phyloP scores from a whole-genome alignment of 2,329 filamentous ascomycete genomes.

The Taxawa tesnikishii region DNA sequence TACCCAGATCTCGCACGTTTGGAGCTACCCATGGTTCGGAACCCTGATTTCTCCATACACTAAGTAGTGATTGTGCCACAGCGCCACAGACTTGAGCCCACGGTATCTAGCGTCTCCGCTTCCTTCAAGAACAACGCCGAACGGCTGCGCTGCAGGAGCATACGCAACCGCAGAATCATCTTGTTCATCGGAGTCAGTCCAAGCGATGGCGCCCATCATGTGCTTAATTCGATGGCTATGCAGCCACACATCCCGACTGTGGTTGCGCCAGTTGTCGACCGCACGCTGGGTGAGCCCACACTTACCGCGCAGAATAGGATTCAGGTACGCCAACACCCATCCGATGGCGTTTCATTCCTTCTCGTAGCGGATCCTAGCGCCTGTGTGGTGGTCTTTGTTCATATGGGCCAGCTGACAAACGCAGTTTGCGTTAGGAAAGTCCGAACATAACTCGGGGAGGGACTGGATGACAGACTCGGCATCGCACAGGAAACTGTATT shows the following conservation, averaged over 20 bases:
- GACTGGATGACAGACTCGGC: constrained; percentile 91
- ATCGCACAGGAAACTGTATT: constrained; percentile 95
- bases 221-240: no score
- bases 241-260: constrained; percentile 99
- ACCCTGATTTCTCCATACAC: no score
- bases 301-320: constrained; percentile 82
- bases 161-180: no score
- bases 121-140: no score
- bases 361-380: constrained; percentile 90
- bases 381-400: constrained; percentile 87
- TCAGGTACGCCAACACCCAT: constrained; percentile 89
- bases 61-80: no score
- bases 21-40: no score
- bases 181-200: no score
- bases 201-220: no score
- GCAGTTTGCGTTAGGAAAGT: constrained; percentile 97
- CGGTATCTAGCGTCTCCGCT: no score
- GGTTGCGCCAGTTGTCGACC: constrained; percentile 97
- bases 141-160: no score
- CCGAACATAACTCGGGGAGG: constrained; percentile 59
- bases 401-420: constrained; percentile 94
- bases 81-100: no score
- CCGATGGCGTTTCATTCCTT: constrained; percentile 97
- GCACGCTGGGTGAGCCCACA: constrained; percentile 90
- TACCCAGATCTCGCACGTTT: no score